These are phyloP conservation scores for Fusarium piperis DNA, from an alignment of 2,329 filamentous ascomycete species.

Conservation along the genomic window DNA sequence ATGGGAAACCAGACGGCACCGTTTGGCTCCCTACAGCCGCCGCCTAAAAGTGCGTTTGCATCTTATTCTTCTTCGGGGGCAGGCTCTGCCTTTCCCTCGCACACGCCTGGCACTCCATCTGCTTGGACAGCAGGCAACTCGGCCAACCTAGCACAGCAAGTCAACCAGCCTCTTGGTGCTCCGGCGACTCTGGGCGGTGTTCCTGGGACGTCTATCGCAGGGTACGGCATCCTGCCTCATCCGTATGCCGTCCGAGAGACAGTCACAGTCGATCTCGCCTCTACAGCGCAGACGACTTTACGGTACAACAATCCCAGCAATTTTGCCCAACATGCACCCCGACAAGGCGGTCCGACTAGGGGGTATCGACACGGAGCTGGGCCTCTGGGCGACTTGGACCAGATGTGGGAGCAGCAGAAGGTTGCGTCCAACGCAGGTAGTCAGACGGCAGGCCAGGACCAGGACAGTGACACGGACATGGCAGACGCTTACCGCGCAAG, in stretches of 20 bases:
- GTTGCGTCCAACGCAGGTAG: neutral
- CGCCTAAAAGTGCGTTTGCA: neutral
- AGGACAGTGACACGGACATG: neutral
- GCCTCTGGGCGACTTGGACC: conserved; percentile 14
- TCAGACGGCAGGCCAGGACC: neutral
- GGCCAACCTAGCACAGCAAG: conserved; percentile 2
- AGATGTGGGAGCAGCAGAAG: conserved; percentile 13
- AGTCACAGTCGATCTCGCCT: conserved; percentile 28
- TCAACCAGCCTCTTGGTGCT: conserved; percentile 2
- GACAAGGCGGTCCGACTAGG: neutral
- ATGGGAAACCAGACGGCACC: conserved; percentile 14
- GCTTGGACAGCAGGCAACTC: conserved; percentile 18
- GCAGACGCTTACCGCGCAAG: neutral
- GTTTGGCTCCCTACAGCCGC: neutral
- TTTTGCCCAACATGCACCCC: conserved; percentile 13
- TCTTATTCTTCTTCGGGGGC: conserved; percentile 7
- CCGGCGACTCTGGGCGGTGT: neutral
- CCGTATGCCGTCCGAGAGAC: conserved; percentile 33
- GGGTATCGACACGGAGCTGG: neutral
- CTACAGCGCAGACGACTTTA: neutral
- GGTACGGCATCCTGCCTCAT: conserved; percentile 31
- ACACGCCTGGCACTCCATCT: neutral
- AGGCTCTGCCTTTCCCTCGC: conserved; percentile 12
- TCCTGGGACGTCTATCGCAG: neutral
- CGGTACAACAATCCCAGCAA: neutral